Evolutionary conservation across 139 green algal genomes (phyloP), one percentile per base, ranked within the genome.

Genomic region (Gonium pectorale): DNA sequence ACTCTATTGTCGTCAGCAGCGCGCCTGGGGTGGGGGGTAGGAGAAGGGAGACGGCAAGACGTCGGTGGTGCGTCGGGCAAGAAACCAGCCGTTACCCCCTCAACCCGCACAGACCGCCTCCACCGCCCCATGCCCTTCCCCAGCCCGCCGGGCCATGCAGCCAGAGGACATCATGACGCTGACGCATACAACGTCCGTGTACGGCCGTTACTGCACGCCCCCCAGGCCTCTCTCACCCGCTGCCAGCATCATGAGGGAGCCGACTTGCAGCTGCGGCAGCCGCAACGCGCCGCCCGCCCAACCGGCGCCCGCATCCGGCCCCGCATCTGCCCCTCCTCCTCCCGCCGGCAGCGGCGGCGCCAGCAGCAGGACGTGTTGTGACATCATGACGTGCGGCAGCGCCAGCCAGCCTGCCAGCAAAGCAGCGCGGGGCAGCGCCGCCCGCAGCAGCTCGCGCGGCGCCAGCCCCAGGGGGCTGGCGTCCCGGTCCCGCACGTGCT

Each of bases 311-410:
- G 26, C 59, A 5, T 7, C 60, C 63, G 17, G 33, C 33, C 4
- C 21, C 21, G 21, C 69, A 19, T 4, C 46, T 54, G 9, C 69
- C 31, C 13, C 44, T 2, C n/a, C 46, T 13, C 31, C 26, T 5
- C 22, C 44, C 68, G 68, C 19, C 70, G 70, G 8, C 51, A 35
- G 22, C 6, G 51, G 33, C 73, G 38, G 35, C 9, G 70, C 31
- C 70, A 81, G 37, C 73, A 81, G 73, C 73, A 81, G 52, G 26
- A 68, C 73, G 27, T 81, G 35, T 2, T 54, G 52, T 11, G 35
- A 37, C 2, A 69, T 4, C 54, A 81, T 52, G 26, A 33, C 54
- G 73, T 81, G 54, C 37, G 73, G 73, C 38, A 81, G 52, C 37
- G 54, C 3, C 54, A 68, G 37, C 73, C 73, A 81, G 54, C 37